Percentiles rank a stretch among this genome's conserved stretches.
Evolutionary conservation across 495 filamentous ascomycete genomes (phyloP).

Genomic region (Cladorrhinum samala): DNA sequence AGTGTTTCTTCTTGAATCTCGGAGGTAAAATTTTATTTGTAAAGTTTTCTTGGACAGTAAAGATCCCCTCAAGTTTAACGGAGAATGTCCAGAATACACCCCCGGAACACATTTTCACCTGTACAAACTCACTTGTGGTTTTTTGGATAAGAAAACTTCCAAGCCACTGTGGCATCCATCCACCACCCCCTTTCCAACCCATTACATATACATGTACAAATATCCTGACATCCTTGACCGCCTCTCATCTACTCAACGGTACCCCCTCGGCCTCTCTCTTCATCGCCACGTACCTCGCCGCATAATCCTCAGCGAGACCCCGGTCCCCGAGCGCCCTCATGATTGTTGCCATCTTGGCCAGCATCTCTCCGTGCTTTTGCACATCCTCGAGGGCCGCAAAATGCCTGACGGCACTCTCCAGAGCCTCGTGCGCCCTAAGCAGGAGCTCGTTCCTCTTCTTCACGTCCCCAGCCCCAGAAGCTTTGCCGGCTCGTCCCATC

Average conservation of each 20-base stretch:
- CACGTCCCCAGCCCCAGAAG: conserved; percentile 7
- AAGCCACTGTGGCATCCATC: too few species aligned
- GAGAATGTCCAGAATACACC: too few species aligned
- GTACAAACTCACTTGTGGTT: too few species aligned
- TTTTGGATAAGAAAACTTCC: too few species aligned
- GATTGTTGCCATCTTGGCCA: conserved; percentile 79
- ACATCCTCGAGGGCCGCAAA: conserved; percentile 71
- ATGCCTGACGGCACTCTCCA: conserved; percentile 58
- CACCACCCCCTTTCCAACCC: too few species aligned
- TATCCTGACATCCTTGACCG: too few species aligned
- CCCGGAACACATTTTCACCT: too few species aligned
- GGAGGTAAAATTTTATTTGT: neutral
- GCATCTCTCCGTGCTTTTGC: conserved; percentile 69
- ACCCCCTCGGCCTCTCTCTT: conserved; percentile 7
- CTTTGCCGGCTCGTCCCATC: conserved; percentile 69
- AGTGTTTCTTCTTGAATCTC: neutral
- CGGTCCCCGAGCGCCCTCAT: conserved; percentile 69
- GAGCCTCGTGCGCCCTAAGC: conserved; percentile 56
- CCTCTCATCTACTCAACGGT: too few species aligned
- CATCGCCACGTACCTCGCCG: conserved; percentile 61
- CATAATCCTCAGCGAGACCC: conserved; percentile 67
- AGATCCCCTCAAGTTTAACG: too few species aligned
- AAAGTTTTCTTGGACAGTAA: too few species aligned
- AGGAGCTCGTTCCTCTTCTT: conserved; percentile 51
- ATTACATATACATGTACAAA: too few species aligned